These are phyloP conservation scores for Halophytophthora batemanensis DNA, from an alignment of 352 stramenopile genomes.

Conservation along the genomic window DNA sequence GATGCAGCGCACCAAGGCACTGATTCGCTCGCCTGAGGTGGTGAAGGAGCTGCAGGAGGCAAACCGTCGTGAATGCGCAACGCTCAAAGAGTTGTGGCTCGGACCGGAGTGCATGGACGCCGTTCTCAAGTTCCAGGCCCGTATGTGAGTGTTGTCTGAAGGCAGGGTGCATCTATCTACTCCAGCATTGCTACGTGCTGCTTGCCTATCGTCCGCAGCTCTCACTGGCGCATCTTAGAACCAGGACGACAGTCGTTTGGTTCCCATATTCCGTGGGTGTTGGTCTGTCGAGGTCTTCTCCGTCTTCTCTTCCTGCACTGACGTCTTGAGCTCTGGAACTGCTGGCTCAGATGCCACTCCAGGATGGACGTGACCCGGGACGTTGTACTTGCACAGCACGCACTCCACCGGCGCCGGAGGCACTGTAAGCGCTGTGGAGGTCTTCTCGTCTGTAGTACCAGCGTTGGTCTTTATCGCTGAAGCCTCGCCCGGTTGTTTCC, in stretches of 20 bases:
- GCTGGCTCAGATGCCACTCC: conserved; percentile 6
- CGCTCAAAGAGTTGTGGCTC: conserved; percentile 75
- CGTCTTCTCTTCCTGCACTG: conserved; percentile 1
- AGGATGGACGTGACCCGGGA: conserved; percentile 50
- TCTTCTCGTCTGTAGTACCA: not conserved
- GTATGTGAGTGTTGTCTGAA: no score
- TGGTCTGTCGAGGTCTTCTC: conserved; percentile 9
- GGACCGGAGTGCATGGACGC: conserved; percentile 71
- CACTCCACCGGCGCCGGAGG: conserved; percentile 28
- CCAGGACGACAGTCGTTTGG: conserved; percentile 51
- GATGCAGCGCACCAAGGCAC: conserved; percentile 59
- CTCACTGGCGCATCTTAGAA: conserved; percentile 24
- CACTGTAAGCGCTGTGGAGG: conserved; percentile 9
- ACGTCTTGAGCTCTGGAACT: conserved; percentile 2
- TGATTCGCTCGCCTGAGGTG: conserved; percentile 44
- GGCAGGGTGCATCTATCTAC: no score
- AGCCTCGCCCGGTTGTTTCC: not conserved
- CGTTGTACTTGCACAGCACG: conserved; percentile 60
- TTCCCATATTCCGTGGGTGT: conserved; percentile 11
- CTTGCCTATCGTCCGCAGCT: no score
- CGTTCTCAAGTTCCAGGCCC: conserved; percentile 72
- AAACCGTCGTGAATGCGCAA: conserved; percentile 56
- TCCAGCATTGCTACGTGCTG: no score
- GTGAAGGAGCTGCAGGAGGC: conserved; percentile 54
- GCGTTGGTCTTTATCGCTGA: not conserved